Percentiles rank a stretch among this genome's conserved stretches.
Evolutionary conservation across 192 early-diverging fungal genomes (phyloP).

Genomic region (Podila verticillata): DNA sequence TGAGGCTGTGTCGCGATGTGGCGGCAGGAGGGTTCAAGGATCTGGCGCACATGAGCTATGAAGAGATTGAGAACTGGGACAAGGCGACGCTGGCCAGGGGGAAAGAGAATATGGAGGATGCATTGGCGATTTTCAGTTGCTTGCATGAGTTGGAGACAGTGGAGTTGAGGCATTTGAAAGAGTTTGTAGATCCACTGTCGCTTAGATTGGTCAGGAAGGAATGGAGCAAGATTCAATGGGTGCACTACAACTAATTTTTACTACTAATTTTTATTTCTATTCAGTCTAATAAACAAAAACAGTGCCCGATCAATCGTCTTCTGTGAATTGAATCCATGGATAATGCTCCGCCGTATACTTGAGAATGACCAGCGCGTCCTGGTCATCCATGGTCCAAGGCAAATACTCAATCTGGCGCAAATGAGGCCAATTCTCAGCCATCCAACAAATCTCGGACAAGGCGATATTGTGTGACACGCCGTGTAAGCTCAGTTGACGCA

Average conservation of each 20-base stretch:
- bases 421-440: constrained; percentile 25
- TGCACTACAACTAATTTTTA: neutral
- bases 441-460: constrained; percentile 26
- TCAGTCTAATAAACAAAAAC: neutral
- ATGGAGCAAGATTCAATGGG: neutral
- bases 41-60: neutral
- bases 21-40: too few species aligned
- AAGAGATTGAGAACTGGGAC: neutral
- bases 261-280: neutral
- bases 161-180: neutral
- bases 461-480: constrained; percentile 2
- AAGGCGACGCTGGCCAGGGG: neutral
- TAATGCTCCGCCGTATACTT: neutral
- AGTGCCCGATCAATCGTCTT: neutral
- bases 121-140: neutral
- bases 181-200: neutral
- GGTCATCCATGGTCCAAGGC: neutral
- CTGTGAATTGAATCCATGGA: neutral
- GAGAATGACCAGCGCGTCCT: neutral
- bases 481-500: constrained; percentile 5
- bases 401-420: constrained; percentile 4
- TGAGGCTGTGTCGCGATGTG: neutral
- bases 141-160: neutral
- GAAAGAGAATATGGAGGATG: neutral
- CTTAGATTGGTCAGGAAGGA: neutral